Evolutionary conservation across 176 grass and related monocot species (phyloP), one percentile per base, ranked within the genome.

Genomic region (Otatea glauca): DNA sequence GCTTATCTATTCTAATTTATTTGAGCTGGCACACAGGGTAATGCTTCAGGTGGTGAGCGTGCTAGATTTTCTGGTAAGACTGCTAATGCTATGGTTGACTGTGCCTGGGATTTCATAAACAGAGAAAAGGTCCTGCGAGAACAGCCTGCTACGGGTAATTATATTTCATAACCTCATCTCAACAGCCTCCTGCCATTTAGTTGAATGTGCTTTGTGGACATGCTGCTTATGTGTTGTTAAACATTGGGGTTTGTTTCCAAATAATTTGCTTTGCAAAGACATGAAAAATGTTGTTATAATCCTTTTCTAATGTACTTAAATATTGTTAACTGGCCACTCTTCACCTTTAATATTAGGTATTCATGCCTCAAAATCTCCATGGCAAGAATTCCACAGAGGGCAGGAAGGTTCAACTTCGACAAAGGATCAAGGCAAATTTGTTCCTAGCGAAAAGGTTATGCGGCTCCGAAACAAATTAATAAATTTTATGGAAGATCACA

Each of bases 31-130:
- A 39, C 38, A 6, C 38, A 39, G 38, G 96, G 96, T 81, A 98
- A 98, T 94, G 93, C 96, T 81, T 95, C 38, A 39, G 96, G 96
- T 78, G 96, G 96, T 34, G 93, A 39, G 61, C 91, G 93, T 65
- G 96, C 96, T 88, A 92, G 69, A 91, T 75, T 90, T 78, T 11
- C 44, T 70, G 93, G 93, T 61, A 94, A 85, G 69, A 0, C 44
- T 80, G 93, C 74, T 50, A 92, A 92, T 78, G 35, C 3, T 63
- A 85, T 95, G 85, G 90, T 95, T 82, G 96, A 92, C 5, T 70
- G 39, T 84, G 91, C 93, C 10, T 98, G 89, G 88, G 89, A 78
- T 70, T 92, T 90, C 74, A 92, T 95, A 85, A 90, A 80, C 89
- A 85, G 50, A 76, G 76, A 70, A 89, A 87, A 92, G 66, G 83